These are phyloP conservation scores for Isoetes taiwanensis DNA, from an alignment of 75 land plant genomes.

Conservation along the genomic window DNA sequence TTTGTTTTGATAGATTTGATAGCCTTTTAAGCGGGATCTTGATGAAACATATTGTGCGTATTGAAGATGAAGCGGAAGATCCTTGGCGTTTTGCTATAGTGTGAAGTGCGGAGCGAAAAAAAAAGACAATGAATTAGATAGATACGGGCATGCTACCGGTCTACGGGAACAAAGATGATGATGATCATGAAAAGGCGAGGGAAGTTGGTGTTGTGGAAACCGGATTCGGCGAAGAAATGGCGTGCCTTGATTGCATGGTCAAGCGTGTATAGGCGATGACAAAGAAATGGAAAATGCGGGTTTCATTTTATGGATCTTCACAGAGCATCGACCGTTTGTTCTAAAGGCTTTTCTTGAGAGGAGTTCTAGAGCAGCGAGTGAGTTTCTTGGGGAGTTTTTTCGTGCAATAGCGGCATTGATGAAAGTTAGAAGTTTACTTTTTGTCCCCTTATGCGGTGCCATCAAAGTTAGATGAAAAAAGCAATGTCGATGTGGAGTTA, in stretches of 20 bases:
- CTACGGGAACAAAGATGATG: neutral
- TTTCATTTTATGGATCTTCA: neutral
- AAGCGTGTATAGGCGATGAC: neutral
- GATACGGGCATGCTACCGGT: neutral
- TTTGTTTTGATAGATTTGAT: slow-evolving; percentile 15
- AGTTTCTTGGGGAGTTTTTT: slow-evolving; percentile 44
- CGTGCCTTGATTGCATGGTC: neutral
- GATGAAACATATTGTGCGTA: slow-evolving; percentile 13
- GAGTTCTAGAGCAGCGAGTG: slow-evolving; percentile 25
- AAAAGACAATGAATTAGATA: slow-evolving; percentile 1
- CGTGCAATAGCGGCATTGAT: slow-evolving; percentile 45
- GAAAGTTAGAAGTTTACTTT: slow-evolving; percentile 31
- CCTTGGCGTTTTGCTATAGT: neutral
- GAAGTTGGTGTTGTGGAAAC: neutral
- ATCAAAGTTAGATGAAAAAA: neutral
- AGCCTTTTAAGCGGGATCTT: slow-evolving; percentile 14
- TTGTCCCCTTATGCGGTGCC: slow-evolving; percentile 13
- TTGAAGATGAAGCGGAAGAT: neutral
- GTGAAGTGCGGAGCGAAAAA: neutral
- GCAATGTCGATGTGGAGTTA: slow-evolving; percentile 14
- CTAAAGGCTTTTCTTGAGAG: slow-evolving; percentile 19
- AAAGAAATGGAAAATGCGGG: slow-evolving; percentile 8
- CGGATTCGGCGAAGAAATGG: neutral
- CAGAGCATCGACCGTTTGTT: slow-evolving; percentile 10
- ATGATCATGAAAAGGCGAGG: neutral